Evolutionary conservation across 78 protist genomes (phyloP).

Genomic region (Dictyostelium capitatum): DNA sequence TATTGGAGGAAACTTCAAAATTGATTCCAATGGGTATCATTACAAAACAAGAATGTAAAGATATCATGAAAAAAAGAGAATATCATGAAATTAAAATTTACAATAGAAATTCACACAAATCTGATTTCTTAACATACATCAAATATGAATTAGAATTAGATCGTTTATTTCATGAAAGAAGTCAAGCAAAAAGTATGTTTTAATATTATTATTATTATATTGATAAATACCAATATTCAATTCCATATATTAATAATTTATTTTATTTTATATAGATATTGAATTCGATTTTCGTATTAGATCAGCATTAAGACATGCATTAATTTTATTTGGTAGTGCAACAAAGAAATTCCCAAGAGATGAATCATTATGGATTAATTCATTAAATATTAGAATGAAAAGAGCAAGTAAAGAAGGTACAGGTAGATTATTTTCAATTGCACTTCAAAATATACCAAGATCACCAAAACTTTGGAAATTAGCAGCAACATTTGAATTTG

Average conservation of each 20-base stretch:
- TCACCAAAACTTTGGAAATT: conserved; percentile 65
- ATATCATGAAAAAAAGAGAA: conserved; percentile 61
- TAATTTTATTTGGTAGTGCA: conserved; percentile 23
- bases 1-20: conserved; percentile 53
- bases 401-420: conserved; percentile 56
- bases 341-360: conserved; percentile 51
- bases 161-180: conserved; percentile 27
- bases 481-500: conserved; percentile 74
- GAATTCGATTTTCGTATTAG: conserved; percentile 54
- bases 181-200: not conserved
- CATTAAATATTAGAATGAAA: conserved; percentile 41
- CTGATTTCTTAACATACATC: conserved; percentile 36
- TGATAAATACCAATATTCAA: no score
- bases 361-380: conserved; percentile 69
- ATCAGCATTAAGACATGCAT: conserved; percentile 51
- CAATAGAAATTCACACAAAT: conserved; percentile 11
- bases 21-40: conserved; percentile 33
- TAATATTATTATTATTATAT: not conserved
- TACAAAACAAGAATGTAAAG: conserved; percentile 42
- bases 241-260: no score
- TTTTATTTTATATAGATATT: not conserved
- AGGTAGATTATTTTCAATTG: conserved; percentile 27
- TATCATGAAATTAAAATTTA: conserved; percentile 26
- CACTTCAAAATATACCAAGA: conserved; percentile 38
- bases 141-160: conserved; percentile 63